Evolutionary conservation across 2,329 filamentous ascomycete genomes (phyloP), one percentile per base, ranked within the genome.

Genomic region (Venturia aucupariae): DNA sequence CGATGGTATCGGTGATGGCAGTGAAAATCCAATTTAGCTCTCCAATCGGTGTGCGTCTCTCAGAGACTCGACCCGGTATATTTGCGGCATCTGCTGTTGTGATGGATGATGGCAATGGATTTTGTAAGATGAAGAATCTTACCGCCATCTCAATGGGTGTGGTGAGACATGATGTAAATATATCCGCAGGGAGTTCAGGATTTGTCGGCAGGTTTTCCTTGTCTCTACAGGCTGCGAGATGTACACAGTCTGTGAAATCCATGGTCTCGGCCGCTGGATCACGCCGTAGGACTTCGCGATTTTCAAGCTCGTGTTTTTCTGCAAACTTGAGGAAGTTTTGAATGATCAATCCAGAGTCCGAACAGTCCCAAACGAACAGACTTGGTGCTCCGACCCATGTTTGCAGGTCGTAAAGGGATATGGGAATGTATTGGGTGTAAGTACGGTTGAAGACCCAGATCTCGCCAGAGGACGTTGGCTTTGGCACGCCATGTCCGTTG

Each of bases 401-500:
- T 75, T 97, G 93, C 55, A 99, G 79, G 73, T 99, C 94, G 71
- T 96, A 97, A 10, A 99, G 80, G 0, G 93, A 96, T 54, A 99
- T 90, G 0, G 94, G 94, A 51, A 99, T 99, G 73, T 99, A 99
- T 76, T 99, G 94, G 0, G 94, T 99, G 74, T 97, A 99, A 69
- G 91, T 97, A 70, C 94, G 93, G 77, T 99, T 99, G 76, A 99
- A 99, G 5, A 97, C 95, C 94, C 94, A 99, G 24, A 99, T 96
- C 75, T 99, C 94, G 17, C 94, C 94, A 4, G 93, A 97, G 3
- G 90, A 86, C 0, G 94, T 99, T 3, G 94, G 94, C 72, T 97
- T 91, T 1, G 94, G 94, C 13, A 99, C 94, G 59, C 94, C 94
- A 75, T 99, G 94, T 19, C 94, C 94, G 71, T 99, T 99, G 81